Percentiles rank a stretch among this genome's conserved stretches.
Conservation (phyloP, 371 early-diverging fungal genomes). For the Mortierella sp. region DNA sequence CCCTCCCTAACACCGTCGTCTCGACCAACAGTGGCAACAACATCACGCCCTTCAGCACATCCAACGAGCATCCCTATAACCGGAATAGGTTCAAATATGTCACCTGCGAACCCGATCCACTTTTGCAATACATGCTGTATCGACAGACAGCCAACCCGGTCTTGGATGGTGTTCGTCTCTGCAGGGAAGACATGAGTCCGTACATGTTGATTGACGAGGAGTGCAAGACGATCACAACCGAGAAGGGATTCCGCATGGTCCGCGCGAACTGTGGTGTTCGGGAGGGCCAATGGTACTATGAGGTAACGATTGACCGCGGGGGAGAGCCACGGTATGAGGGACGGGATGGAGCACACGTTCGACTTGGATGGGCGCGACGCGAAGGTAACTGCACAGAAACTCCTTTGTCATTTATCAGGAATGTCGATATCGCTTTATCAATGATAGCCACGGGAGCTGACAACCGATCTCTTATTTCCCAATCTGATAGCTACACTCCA, state of each 20-base stretch:
- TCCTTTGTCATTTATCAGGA: too few species aligned
- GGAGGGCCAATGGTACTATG: slow-evolving; percentile 80
- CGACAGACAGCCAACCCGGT: slow-evolving; percentile 66
- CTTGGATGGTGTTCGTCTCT: slow-evolving; percentile 66
- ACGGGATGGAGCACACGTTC: slow-evolving; percentile 72
- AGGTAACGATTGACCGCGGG: slow-evolving; percentile 68
- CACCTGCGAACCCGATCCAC: slow-evolving; percentile 67
- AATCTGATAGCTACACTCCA: slow-evolving; percentile 67
- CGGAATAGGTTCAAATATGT: slow-evolving; percentile 76
- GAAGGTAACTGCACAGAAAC: slow-evolving; percentile 63
- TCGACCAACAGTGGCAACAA: slow-evolving; percentile 35
- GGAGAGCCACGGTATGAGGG: slow-evolving; percentile 58
- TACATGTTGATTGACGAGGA: slow-evolving; percentile 75
- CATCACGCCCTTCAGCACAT: slow-evolving; percentile 52
- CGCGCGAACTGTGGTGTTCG: slow-evolving; percentile 77
- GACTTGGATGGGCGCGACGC: slow-evolving; percentile 77
- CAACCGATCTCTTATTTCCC: not conserved
- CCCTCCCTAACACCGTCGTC: slow-evolving; percentile 44
- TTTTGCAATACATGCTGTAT: slow-evolving; percentile 67
- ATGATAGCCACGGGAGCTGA: not conserved
- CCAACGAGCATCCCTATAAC: slow-evolving; percentile 60
- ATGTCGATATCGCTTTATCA: too few species aligned
- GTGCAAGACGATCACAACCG: slow-evolving; percentile 71
- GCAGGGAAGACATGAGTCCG: slow-evolving; percentile 74
- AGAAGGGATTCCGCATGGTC: slow-evolving; percentile 79